Conservation (phyloP, 2,329 filamentous ascomycete genomes). For the Berkeleyomyces basicola region DNA sequence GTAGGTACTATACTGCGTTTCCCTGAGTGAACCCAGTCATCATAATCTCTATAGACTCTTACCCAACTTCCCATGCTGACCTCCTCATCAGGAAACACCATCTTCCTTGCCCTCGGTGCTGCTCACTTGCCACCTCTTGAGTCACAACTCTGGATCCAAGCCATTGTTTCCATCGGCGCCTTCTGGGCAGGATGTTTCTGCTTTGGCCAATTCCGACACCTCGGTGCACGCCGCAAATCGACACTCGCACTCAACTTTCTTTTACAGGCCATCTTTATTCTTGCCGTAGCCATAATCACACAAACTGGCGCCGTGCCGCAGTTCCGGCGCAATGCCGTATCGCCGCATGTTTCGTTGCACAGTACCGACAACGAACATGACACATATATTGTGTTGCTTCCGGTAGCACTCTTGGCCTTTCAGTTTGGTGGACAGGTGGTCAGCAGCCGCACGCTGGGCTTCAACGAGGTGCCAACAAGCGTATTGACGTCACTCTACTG, state of each 20-base stretch:
- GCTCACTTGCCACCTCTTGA: constrained; percentile 32
- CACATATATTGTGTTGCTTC: constrained; percentile 27
- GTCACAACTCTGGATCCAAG: constrained; percentile 32
- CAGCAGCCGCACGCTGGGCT: constrained; percentile 30
- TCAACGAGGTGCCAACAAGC: constrained; percentile 36
- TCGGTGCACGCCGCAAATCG: constrained; percentile 24
- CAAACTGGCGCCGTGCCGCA: constrained; percentile 30
- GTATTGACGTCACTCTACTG: constrained; percentile 39
- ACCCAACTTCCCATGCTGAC: neutral
- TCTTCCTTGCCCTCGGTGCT: constrained; percentile 44
- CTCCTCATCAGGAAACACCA: constrained; percentile 34
- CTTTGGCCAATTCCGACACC: constrained; percentile 24
- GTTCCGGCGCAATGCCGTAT: constrained; percentile 13
- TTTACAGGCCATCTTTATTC: constrained; percentile 33
- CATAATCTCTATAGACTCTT: neutral
- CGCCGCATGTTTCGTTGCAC: constrained; percentile 3
- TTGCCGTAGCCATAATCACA: constrained; percentile 35
- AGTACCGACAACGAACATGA: constrained; percentile 14
- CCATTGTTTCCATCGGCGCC: constrained; percentile 33
- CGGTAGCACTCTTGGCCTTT: constrained; percentile 33
- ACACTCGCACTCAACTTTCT: constrained; percentile 33
- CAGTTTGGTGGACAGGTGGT: constrained; percentile 38
- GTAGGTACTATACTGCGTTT: constrained; percentile 11
- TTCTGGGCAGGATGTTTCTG: constrained; percentile 37
- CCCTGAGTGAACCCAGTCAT: neutral